Percentiles rank a stretch among this genome's conserved stretches.
Conservation (phyloP, 495 filamentous ascomycete genomes). For the Penicillium simplicissimum region DNA sequence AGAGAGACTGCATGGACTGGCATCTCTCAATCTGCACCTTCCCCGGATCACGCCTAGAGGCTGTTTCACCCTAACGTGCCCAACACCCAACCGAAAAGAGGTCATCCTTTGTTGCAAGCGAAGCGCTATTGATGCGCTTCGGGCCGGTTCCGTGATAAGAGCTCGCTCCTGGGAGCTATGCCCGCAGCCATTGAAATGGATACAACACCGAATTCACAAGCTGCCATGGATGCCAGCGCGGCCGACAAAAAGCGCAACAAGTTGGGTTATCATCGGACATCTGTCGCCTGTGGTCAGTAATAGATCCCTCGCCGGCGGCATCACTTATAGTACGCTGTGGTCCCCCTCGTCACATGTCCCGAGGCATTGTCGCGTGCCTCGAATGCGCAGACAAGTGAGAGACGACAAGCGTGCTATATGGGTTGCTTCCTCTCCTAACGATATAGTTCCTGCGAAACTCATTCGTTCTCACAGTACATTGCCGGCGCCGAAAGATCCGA, state of each 20-base stretch:
- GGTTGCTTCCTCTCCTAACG: not conserved
- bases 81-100: not conserved
- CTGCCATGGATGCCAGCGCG: constrained; percentile 46
- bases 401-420: not conserved
- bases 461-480: constrained; percentile 66
- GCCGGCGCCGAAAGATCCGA: constrained; percentile 91
- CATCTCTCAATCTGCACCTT: constrained; percentile 12
- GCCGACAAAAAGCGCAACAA: constrained; percentile 94
- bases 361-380: constrained; percentile 1
- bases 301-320: not conserved
- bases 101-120: constrained; percentile 2
- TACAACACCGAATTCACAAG: constrained; percentile 67
- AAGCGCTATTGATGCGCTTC: constrained; percentile 37
- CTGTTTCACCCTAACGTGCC: constrained; percentile 1
- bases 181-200: constrained; percentile 57
- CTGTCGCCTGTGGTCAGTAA: constrained; percentile 93
- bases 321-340: constrained; percentile 4
- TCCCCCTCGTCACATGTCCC: not conserved
- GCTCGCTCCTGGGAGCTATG: constrained; percentile 40
- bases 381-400: not conserved
- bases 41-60: constrained; percentile 9
- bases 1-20: constrained; percentile 24
- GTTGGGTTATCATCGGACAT: constrained; percentile 94
- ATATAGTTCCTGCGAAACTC: constrained; percentile 11
- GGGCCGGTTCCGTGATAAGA: constrained; percentile 34